Base-by-base conservation (phyloP, 2,329 filamentous ascomycete species). In the Fusarium oxysporum region DNA sequence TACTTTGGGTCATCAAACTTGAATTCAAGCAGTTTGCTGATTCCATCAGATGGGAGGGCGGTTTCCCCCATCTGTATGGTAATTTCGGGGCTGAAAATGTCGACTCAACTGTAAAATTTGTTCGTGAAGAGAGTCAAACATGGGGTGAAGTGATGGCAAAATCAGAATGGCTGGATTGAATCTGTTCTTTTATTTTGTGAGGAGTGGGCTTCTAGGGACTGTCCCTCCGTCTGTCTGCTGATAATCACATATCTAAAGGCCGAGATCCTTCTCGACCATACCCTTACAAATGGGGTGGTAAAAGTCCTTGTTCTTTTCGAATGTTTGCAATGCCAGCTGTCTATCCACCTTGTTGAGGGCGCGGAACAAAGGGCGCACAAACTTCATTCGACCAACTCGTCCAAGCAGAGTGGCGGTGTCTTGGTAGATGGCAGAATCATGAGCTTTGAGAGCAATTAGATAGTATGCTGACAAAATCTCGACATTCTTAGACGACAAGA, bases 361-460 rank as follows among this genome's bases (percentile, higher is more conserved):
- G 69, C 92, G 88, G 84, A 92, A 98, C 78, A 98, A 83, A 28
- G 96, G 94, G 53, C 96, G 87, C 66, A 98, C 96, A 82, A 96
- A 98, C 88, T 98, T 98, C 96, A 99, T 98, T 64, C 96, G 87
- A 17, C 96, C 96, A 30, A 98, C 95, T 58, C 88, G 87, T 37
- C 93, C 93, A 43, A 98, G 85, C 62, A 98, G 85, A 65, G 93
- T 89, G 3, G 92, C 91, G 1, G 94, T 90, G 3, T 92, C 91
- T 67, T 89, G 80, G 77, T 96, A 94, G 41, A 92, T 89, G 64
- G 86, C 88, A 57, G 87, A 82, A 76, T 95, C 93, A 64, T 91
- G 89, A 17, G 93, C 92, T 76, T 89, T 89, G 78, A 99, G 87
- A 3, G 93, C 93, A 38, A 98, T 89, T 60, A 90, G 89, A 78